Evolutionary conservation across 768 basidiomycete species (phyloP).

Genomic region (Rhizopogon vesiculosus): DNA sequence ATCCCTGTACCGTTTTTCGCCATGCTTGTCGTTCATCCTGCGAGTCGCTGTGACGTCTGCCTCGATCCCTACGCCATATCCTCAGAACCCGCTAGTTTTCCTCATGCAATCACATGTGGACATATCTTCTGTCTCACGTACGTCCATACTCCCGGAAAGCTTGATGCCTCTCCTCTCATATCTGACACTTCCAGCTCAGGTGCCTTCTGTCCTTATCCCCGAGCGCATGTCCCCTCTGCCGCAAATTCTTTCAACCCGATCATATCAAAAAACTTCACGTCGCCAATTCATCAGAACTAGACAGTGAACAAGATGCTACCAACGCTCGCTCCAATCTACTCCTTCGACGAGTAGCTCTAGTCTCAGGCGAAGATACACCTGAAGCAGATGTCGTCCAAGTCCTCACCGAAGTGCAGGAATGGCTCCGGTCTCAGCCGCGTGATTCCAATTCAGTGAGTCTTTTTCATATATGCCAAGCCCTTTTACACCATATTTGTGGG

Average conservation of each 20-base stretch:
- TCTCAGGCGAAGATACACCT: conserved; percentile 28
- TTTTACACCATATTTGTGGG: too few species aligned
- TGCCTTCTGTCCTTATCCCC: conserved; percentile 51
- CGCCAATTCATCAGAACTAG: conserved; percentile 36
- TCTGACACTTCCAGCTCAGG: conserved; percentile 26
- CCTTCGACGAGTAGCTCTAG: conserved; percentile 29
- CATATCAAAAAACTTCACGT: conserved; percentile 66
- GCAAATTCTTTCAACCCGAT: conserved; percentile 50
- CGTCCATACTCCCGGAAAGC: conserved; percentile 24
- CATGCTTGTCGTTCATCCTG: conserved; percentile 63
- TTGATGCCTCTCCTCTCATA: conserved; percentile 4
- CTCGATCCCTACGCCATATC: conserved; percentile 54
- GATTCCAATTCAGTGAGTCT: conserved; percentile 33
- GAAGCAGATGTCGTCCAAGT: conserved; percentile 33
- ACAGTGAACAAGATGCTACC: conserved; percentile 35
- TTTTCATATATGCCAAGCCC: neutral
- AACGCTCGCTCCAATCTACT: conserved; percentile 34
- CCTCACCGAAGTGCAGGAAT: conserved; percentile 44
- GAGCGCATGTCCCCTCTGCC: conserved; percentile 60
- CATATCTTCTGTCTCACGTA: conserved; percentile 71
- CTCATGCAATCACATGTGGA: conserved; percentile 72
- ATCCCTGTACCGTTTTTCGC: conserved; percentile 18
- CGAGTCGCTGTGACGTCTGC: conserved; percentile 75
- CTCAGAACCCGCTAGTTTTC: conserved; percentile 44
- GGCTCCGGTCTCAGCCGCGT: conserved; percentile 39